Evolutionary conservation across 768 basidiomycete genomes (phyloP), one percentile per base, ranked within the genome.

Genomic region (Paxillus ammoniavirescens): DNA sequence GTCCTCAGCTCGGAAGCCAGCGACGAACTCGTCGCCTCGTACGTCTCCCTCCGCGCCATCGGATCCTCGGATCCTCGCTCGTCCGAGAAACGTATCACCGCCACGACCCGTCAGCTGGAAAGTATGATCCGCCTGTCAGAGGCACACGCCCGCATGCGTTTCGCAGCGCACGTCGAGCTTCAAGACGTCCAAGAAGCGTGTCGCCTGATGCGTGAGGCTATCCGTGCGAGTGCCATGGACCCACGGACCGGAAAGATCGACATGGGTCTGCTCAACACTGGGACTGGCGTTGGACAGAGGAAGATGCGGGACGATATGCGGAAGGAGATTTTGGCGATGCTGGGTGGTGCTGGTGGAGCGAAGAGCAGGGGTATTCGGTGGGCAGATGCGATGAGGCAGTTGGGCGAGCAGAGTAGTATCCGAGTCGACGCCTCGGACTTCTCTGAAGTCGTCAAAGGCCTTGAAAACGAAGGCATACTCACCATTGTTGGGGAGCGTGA

Each of bases 161-260:
- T 97, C 70, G 89, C 88, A 17, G 78, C 84, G n/a, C 80, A 81
- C 49, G 96, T 99, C 37, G 91, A 95, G 65, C 72, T 91, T 42
- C 72, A 77, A 50, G 97, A 98, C 64, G 97, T 98, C 30, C 77
- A 80, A 56, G 97, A 98, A 70, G 94, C 96, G 1, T 85, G 81
- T 64, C 80, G 97, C n/a, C 81, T 99, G 61, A 98, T 99, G 87
- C 85, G 92, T 43, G 93, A 96, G 68, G 97, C 96, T 4, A 90
- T 99, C 72, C 84, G 92, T 62, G 93, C 95, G 56, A 87, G 86
- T 56, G 93, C 93, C 38, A 95, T 96, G 79, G 95, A 98, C 70
- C 96, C 96, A 9, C 79, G 91, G 21, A 98, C 95, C 12, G 96
- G 96, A 49, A 93, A 95, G 79, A 96, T 98, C 65, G 95, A 98